A percentile compares a stretch with the other conserved stretches of the same genome.
phyloP scores from a whole-genome alignment of 805 yeast species.

The Kodamaea leandrae region DNA sequence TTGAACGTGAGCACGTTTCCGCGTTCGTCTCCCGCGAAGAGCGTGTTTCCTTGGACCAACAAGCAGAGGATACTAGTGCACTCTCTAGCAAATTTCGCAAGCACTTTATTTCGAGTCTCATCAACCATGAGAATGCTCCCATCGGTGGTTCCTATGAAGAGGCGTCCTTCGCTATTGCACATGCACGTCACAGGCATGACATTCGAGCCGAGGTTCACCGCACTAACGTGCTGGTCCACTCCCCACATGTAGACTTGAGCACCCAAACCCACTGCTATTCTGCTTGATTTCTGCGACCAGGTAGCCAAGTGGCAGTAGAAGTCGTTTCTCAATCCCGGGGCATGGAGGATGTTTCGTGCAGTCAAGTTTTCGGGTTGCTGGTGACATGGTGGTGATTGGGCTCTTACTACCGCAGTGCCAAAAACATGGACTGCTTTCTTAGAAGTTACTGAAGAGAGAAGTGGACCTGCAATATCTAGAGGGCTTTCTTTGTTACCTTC shows the following conservation, averaged over 20 bases:
- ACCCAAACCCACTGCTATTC: slow-evolving; percentile 67
- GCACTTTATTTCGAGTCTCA: slow-evolving; percentile 24
- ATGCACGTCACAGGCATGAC: slow-evolving; percentile 51
- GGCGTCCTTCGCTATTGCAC: slow-evolving; percentile 49
- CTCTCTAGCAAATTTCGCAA: slow-evolving; percentile 16
- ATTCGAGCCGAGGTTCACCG: slow-evolving; percentile 41
- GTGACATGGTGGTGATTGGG: not conserved
- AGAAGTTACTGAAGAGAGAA: slow-evolving; percentile 13
- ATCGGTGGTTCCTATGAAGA: slow-evolving; percentile 57
- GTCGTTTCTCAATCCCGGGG: slow-evolving; percentile 72
- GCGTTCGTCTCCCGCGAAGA: slow-evolving; percentile 62
- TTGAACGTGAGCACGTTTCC: slow-evolving; percentile 56
- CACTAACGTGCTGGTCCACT: slow-evolving; percentile 40
- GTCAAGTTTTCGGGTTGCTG: not conserved
- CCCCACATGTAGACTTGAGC: slow-evolving; percentile 62
- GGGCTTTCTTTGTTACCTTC: not conserved
- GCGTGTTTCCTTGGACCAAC: slow-evolving; percentile 12
- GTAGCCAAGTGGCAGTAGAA: slow-evolving; percentile 73
- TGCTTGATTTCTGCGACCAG: slow-evolving; percentile 56
- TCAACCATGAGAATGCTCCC: slow-evolving; percentile 53
- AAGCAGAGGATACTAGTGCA: slow-evolving; percentile 54
- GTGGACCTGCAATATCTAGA: slow-evolving; percentile 17
- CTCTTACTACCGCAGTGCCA: slow-evolving; percentile 6
- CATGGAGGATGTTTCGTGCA: slow-evolving; percentile 30
- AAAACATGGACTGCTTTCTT: slow-evolving; percentile 11